A percentile compares a stretch with the other conserved stretches of the same genome.
phyloP scores from a whole-genome alignment of 345 rosid genomes.

The Sisymbrium irio region DNA sequence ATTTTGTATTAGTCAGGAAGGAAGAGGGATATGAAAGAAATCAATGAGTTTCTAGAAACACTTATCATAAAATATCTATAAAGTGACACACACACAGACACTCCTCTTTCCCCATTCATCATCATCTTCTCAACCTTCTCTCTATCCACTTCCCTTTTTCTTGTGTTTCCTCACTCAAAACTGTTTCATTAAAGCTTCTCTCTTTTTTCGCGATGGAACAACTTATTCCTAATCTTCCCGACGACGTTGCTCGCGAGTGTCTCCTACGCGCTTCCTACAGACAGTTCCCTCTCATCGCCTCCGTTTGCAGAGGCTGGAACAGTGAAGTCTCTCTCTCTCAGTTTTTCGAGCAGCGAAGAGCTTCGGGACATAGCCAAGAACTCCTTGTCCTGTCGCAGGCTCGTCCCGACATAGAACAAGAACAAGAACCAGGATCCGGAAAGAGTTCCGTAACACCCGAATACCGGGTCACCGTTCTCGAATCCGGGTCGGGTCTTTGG shows the following conservation, averaged over 20 bases:
- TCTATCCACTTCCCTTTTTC: conserved; percentile 4
- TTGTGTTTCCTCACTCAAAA: not conserved
- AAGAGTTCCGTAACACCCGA: conserved; percentile 36
- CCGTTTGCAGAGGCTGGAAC: conserved; percentile 63
- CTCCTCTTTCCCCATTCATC: not conserved
- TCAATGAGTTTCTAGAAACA: conserved; percentile 28
- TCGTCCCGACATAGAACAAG: not conserved
- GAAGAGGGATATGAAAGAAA: conserved; percentile 2
- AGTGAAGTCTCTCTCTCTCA: conserved; percentile 46
- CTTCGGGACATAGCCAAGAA: conserved; percentile 39
- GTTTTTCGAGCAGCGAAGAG: conserved; percentile 41
- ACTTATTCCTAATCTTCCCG: conserved; percentile 58
- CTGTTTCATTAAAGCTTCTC: not conserved
- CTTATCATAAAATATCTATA: conserved; percentile 25
- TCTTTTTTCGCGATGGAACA: conserved; percentile 42
- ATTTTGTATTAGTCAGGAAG: no score
- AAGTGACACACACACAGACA: conserved; percentile 34
- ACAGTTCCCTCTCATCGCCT: conserved; percentile 41
- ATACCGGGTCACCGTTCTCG: conserved; percentile 45
- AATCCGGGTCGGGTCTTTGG: conserved; percentile 57
- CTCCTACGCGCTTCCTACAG: conserved; percentile 47
- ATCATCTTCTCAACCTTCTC: conserved; percentile 21
- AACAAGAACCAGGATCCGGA: not conserved
- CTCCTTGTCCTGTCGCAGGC: conserved; percentile 61
- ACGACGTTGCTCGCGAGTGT: conserved; percentile 62